These are phyloP conservation scores for Cruciata laevipes DNA, from an alignment of 257 asterid species.

Conservation along the genomic window DNA sequence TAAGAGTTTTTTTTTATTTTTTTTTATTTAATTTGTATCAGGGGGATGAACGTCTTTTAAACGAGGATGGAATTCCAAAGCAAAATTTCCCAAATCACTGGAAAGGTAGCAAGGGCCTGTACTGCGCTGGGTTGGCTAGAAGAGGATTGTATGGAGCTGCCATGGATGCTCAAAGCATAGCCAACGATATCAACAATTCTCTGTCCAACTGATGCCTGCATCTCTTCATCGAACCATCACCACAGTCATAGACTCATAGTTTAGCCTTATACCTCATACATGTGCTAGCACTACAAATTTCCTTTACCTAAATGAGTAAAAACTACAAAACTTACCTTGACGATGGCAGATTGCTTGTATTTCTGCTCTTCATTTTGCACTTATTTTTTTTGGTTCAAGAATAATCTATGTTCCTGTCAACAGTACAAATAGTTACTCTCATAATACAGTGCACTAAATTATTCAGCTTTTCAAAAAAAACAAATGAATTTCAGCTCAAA, in stretches of 20 bases:
- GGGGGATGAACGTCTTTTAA: conserved; percentile 38
- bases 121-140: conserved; percentile 54
- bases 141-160: conserved; percentile 58
- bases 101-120: conserved; percentile 74
- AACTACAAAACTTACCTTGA: not conserved
- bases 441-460: too few relatives aligned
- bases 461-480: not conserved
- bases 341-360: not conserved
- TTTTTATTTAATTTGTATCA: too few relatives aligned
- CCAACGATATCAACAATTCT: conserved; percentile 37
- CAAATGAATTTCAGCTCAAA: not conserved
- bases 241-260: too few relatives aligned
- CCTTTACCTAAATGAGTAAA: too few relatives aligned
- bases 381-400: too few relatives aligned
- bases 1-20: too few relatives aligned
- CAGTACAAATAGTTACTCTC: not conserved
- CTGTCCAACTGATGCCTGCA: conserved; percentile 7
- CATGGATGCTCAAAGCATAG: conserved; percentile 54
- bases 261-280: not conserved
- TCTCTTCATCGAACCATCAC: too few relatives aligned
- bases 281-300: too few relatives aligned
- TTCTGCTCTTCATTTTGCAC: not conserved
- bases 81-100: conserved; percentile 42
- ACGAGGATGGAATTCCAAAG: conserved; percentile 55
- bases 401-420: not conserved